Percentiles rank a stretch among this genome's conserved stretches.
Evolutionary conservation across 257 asterid species (phyloP).

Genomic region (Dorcoceras hygrometricum): DNA sequence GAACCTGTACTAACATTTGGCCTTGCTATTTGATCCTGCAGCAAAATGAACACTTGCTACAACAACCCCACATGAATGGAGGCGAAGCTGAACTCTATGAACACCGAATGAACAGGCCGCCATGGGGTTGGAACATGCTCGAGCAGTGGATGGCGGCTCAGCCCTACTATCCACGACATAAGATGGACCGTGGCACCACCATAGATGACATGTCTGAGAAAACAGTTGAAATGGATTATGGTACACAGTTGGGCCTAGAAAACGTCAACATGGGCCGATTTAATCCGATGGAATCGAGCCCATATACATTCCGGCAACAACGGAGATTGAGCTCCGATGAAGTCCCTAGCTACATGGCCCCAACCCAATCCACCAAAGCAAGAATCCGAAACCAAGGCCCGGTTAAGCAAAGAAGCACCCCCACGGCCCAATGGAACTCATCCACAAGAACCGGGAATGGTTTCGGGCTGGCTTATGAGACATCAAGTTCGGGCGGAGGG

Average conservation of each 20-base stretch:
- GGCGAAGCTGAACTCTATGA: constrained; percentile 28
- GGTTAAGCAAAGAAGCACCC: not conserved
- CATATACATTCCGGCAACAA: not conserved
- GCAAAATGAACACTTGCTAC: constrained; percentile 29
- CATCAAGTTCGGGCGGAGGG: constrained; percentile 16
- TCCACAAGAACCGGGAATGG: not conserved
- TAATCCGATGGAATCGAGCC: constrained; percentile 16
- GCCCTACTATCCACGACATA: constrained; percentile 27
- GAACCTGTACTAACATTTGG: not conserved
- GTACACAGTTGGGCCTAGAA: constrained; percentile 21
- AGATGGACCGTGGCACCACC: constrained; percentile 38
- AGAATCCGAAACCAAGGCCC: constrained; percentile 23
- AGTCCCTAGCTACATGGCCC: constrained; percentile 46
- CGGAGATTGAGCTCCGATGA: not conserved
- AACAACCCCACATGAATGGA: constrained; percentile 24
- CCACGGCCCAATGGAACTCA: not conserved
- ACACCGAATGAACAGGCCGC: constrained; percentile 39
- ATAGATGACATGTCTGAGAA: constrained; percentile 22
- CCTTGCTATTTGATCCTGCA: constrained; percentile 21
- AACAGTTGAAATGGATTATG: constrained; percentile 37
- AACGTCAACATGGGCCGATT: constrained; percentile 23
- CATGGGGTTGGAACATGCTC: constrained; percentile 67
- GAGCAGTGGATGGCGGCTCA: constrained; percentile 35
- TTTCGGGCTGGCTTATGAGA: not conserved
- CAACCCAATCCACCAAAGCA: constrained; percentile 43